Conservation (phyloP, 2,329 filamentous ascomycete genomes). For the Fusarium vanettenii region DNA sequence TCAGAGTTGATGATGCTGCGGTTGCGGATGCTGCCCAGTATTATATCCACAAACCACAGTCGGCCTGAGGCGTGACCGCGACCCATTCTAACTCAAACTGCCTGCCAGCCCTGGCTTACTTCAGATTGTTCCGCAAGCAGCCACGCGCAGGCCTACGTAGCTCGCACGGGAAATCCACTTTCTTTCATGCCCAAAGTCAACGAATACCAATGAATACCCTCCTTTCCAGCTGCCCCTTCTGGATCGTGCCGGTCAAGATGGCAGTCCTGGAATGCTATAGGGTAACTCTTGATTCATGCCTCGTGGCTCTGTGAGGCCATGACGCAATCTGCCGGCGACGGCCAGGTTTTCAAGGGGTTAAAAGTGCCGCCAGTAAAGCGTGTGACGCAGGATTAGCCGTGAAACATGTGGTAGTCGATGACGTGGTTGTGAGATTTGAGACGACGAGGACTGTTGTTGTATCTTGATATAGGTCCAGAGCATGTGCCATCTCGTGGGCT, state of each 20-base stretch:
- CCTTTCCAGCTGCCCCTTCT: constrained; percentile 23
- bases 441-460: neutral
- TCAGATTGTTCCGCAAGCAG: constrained; percentile 4
- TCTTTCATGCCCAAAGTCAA: neutral
- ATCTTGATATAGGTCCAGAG: neutral
- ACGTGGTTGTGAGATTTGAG: constrained; percentile 3
- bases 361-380: neutral
- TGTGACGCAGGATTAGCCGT: constrained; percentile 18
- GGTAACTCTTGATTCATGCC: constrained; percentile 19
- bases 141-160: constrained; percentile 23
- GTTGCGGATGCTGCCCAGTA: constrained; percentile 38
- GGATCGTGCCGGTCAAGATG: neutral
- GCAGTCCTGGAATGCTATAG: constrained; percentile 28
- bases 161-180: constrained; percentile 25
- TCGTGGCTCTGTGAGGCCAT: constrained; percentile 11
- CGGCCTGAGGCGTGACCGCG: constrained; percentile 43
- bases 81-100: constrained; percentile 32
- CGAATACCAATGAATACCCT: constrained; percentile 30
- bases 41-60: constrained; percentile 37
- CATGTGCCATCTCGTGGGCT: neutral
- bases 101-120: neutral
- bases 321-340: constrained; percentile 30
- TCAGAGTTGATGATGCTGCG: constrained; percentile 12
- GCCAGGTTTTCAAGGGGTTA: constrained; percentile 8
- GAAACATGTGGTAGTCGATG: constrained; percentile 5